These are phyloP conservation scores for Mycena haematopus DNA, from an alignment of 768 basidiomycete species.

Conservation along the genomic window DNA sequence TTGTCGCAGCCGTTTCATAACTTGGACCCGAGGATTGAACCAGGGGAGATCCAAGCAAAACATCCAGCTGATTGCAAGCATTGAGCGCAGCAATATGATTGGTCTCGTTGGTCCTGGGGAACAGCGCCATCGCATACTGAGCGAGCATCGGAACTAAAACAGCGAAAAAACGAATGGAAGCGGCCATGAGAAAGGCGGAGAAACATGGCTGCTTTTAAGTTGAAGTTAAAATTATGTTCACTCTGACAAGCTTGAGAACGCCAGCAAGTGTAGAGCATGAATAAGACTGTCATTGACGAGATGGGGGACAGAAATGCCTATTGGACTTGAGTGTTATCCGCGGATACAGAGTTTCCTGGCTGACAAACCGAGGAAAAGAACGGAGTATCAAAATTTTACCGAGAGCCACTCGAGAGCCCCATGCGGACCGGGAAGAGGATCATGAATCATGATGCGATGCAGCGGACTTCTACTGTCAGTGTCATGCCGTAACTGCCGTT, in stretches of 20 bases:
- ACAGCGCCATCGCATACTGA: constrained; percentile 3
- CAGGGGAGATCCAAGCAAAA: constrained; percentile 14
- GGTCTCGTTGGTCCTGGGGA: constrained; percentile 9
- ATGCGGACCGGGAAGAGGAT: too few relatives aligned
- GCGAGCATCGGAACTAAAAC: background rate
- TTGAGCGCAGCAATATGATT: constrained; percentile 10
- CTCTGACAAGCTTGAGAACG: constrained; percentile 10
- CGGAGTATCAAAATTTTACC: background rate
- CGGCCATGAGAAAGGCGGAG: background rate
- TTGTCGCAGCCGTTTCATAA: constrained; percentile 18
- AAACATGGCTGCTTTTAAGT: background rate
- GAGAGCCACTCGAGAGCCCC: too few relatives aligned
- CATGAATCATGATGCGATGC: too few relatives aligned
- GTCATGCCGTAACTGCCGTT: too few relatives aligned
- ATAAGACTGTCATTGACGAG: background rate
- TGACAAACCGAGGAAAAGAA: background rate
- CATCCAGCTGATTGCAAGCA: constrained; percentile 19
- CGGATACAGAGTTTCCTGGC: background rate
- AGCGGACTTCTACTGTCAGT: too few relatives aligned
- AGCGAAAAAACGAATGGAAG: background rate
- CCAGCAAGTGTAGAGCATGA: background rate
- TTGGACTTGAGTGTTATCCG: background rate
- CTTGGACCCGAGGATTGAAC: constrained; percentile 16
- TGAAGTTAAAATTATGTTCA: background rate
- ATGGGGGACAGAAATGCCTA: background rate